Percentiles rank a stretch among this genome's conserved stretches.
phyloP scores from a whole-genome alignment of 208 protist species.

The Crithidia sp. region DNA sequence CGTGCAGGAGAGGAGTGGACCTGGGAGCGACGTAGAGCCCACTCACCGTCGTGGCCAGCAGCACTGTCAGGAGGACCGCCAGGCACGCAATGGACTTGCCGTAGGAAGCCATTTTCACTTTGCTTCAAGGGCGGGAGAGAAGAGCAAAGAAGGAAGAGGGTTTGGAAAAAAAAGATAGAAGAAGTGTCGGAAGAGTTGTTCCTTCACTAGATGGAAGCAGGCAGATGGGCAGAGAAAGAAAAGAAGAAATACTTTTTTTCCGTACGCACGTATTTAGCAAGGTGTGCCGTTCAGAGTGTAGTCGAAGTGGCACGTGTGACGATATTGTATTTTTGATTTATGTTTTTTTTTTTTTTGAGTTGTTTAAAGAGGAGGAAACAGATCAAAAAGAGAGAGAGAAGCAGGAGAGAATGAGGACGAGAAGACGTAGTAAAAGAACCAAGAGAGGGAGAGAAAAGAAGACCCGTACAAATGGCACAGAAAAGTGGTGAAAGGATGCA shows the following conservation, averaged over 20 bases:
- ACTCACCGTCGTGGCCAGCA: slow-evolving; percentile 32
- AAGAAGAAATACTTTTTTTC: slow-evolving; percentile 1
- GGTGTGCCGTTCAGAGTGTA: too few species aligned
- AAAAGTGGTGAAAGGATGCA: background rate
- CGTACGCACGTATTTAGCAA: too few species aligned
- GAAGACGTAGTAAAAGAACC: background rate
- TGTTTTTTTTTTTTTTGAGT: background rate
- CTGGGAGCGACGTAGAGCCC: slow-evolving; percentile 29
- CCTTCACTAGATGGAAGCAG: too few species aligned
- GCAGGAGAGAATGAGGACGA: background rate
- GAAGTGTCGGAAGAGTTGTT: too few species aligned
- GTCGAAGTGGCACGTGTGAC: too few species aligned
- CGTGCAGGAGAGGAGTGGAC: slow-evolving; percentile 24
- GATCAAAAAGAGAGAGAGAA: slow-evolving; percentile 7
- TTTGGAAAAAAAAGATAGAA: background rate
- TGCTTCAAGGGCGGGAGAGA: slow-evolving; percentile 6
- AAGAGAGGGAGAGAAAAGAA: background rate
- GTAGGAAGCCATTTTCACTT: slow-evolving; percentile 14
- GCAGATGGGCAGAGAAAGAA: slow-evolving; percentile 10
- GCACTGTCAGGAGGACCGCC: slow-evolving; percentile 26
- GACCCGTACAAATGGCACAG: slow-evolving; percentile 3
- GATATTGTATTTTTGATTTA: too few species aligned
- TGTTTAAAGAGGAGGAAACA: background rate
- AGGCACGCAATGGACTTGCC: slow-evolving; percentile 28
- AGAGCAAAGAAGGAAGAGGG: background rate